Conservation (phyloP, 2,329 filamentous ascomycete genomes). For the Zymoseptoria ardabiliae region DNA sequence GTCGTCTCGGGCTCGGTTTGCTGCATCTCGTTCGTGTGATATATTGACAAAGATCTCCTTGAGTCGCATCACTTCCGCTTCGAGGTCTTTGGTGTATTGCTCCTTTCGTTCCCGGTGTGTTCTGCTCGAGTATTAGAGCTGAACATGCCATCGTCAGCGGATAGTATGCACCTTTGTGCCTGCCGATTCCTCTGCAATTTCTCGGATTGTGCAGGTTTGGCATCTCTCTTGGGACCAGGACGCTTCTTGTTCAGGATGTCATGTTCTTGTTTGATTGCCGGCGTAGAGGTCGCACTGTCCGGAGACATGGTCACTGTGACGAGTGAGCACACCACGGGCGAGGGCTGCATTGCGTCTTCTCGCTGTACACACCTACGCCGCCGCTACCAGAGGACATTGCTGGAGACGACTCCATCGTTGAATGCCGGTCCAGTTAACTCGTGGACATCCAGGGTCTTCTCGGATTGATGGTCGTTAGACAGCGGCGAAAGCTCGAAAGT, state of each 20-base stretch:
- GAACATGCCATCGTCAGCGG: too few relatives aligned
- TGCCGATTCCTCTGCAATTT: slow-evolving; percentile 19
- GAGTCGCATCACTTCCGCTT: slow-evolving; percentile 16
- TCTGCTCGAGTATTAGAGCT: slow-evolving; percentile 3
- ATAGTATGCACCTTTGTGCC: slow-evolving; percentile 14
- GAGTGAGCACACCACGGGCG: background rate
- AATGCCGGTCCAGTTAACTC: background rate
- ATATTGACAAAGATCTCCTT: slow-evolving; percentile 15
- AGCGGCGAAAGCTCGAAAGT: background rate
- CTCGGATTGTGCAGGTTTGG: slow-evolving; percentile 18
- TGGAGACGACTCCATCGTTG: background rate
- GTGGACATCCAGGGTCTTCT: background rate
- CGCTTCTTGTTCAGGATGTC: slow-evolving; percentile 12
- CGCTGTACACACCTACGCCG: background rate
- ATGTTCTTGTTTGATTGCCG: background rate
- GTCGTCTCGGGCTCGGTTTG: slow-evolving; percentile 9
- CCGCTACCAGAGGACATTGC: background rate
- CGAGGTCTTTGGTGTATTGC: slow-evolving; percentile 20
- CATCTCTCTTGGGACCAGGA: slow-evolving; percentile 18
- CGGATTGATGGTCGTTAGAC: background rate
- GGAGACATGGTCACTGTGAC: background rate
- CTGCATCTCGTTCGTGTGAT: slow-evolving; percentile 14
- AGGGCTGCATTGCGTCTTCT: background rate
- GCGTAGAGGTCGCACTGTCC: background rate
- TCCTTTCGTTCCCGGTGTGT: slow-evolving; percentile 20